Evolutionary conservation across 192 early-diverging fungal species (phyloP), one percentile per base, ranked within the genome.

Genomic region (Coemansia sp.): DNA sequence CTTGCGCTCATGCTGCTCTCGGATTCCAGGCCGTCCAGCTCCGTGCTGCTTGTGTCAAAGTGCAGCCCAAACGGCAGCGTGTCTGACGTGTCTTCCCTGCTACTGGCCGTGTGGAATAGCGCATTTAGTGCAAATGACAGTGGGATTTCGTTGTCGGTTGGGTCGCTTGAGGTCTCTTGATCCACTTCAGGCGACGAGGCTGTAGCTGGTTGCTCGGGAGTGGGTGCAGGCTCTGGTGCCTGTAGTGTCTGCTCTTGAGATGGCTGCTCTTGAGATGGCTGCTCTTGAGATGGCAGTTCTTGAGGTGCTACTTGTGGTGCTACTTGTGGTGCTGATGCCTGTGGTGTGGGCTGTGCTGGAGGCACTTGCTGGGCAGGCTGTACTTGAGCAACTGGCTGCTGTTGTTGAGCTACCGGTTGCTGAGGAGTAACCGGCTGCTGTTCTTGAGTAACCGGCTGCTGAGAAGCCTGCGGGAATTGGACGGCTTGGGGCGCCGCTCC

Each of bases 91-190:
- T 16, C 52, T 6, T 4, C 39, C 15, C 23, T 7, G 15, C n/a
- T 46, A 3, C 20, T 20, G 26, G 26, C 55, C 26, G 38, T 56
- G 28, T 21, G 58, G 48, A 62, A 59, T 56, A 73, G 40, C n/a
- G 58, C 71, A 37, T 73, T 66, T 31, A 66, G 50, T 16, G 64
- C 65, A 64, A 75, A 68, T 1, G 60, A 62, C 30, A 75, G 31
- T 15, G 71, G 64, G 6, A 56, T 57, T 0, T 58, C 34, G 0
- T 20, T 38, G 11, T 49, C 52, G 7, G 40, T 49, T 3, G 56
- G 23, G 9, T 50, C 30, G 7, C 21, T 20, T 4, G 23, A 26
- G 23, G 23, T 26, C 4, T 26, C 23, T 4, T 26, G 23, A 4
- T 26, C 23, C 23, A 4, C 23, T 26, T 1, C 23, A 3, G 23